Evolutionary conservation across 306 rosid species (phyloP), one percentile per base, ranked within the genome.

Genomic region (Canavalia ensiformis): DNA sequence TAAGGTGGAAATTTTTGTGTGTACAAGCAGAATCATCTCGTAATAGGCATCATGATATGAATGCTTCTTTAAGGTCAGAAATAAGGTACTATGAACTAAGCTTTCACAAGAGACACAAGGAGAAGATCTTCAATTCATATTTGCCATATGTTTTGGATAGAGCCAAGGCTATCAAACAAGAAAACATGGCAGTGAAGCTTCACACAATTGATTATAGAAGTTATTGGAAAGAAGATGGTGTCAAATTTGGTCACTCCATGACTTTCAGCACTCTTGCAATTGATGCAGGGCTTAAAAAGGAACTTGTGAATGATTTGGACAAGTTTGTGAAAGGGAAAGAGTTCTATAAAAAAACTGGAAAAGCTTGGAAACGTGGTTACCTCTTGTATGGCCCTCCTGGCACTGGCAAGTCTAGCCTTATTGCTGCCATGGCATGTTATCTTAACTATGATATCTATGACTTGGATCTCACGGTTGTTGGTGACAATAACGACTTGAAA

Each of bases 281-380:
- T 79, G 88, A 88, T 59, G 74, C 59, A 42, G 73, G 57, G 58
- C 68, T 75, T 29, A 87, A 88, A 79, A 68, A 65, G 59, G 90
- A 73, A 1, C 30, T 88, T 55, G 0, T 85, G 25, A 79, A 74
- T 13, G 90, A 88, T 45, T 85, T 90, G 83, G 87, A 88, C 34
- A 85, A 52, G 11, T 90, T 87, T 65, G 63, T 86, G 25, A 68
- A 68, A 9, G 68, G 86, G 7, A 87, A 58, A 50, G 88, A 90
- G 8, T 90, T 80, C 51, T 90, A 88, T 1, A 33, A 51, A n/a
- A 83, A 84, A 67, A 78, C 87, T 0, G 89, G 89, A 5, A 90
- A 81, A 72, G 83, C 89, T 7, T 88, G 94, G 94, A 90, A 88
- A 77, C 52, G 94, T 0, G 92, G 90, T 52, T 88, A 88, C 74